Evolutionary conservation across 106 monocot species (phyloP), one percentile per base, ranked within the genome.

Genomic region (Ottelia alismoides): DNA sequence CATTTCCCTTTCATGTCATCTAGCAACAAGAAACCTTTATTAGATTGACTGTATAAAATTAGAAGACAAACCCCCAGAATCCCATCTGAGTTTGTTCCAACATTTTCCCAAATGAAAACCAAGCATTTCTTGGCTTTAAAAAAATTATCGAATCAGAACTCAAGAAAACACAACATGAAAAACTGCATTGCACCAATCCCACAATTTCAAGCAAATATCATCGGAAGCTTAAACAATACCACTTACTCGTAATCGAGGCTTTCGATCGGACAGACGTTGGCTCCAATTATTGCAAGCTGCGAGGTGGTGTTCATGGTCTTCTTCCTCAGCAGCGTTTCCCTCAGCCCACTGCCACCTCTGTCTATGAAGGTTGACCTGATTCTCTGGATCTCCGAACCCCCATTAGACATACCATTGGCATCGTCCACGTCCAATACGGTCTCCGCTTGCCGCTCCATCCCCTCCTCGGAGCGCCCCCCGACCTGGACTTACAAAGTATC

Each of bases 201-300:
- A n/a, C n/a, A n/a, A n/a, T n/a, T n/a, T n/a, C n/a, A n/a, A n/a
- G n/a, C n/a, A n/a, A n/a, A n/a, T n/a, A n/a, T n/a, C n/a, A n/a
- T n/a, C n/a, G n/a, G n/a, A n/a, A n/a, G n/a, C n/a, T n/a, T n/a
- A n/a, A n/a, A n/a, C n/a, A n/a, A n/a, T n/a, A n/a, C 10, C 3
- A 31, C 65, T 58, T 64, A 82, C 82, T 82, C 82, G 49, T 82
- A 82, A 29, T 82, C 82, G 27, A 82, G 57, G 66, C 82, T 82
- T 63, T 82, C 82, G 31, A 82, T 77, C 24, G 82, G 62, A 76
- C 81, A 73, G 58, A 72, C 28, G 11, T 81, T 76, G 61, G 81
- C 59, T 10, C 81, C 81, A 31, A 81, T 68, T 5, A 65, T 65
- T 25, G 55, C 55, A 30, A 55, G 4, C 55, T 55, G 55, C 11